Evolutionary conservation across 2,329 filamentous ascomycete genomes (phyloP), one percentile per base, ranked within the genome.

Genomic region (Fusarium sp.): DNA sequence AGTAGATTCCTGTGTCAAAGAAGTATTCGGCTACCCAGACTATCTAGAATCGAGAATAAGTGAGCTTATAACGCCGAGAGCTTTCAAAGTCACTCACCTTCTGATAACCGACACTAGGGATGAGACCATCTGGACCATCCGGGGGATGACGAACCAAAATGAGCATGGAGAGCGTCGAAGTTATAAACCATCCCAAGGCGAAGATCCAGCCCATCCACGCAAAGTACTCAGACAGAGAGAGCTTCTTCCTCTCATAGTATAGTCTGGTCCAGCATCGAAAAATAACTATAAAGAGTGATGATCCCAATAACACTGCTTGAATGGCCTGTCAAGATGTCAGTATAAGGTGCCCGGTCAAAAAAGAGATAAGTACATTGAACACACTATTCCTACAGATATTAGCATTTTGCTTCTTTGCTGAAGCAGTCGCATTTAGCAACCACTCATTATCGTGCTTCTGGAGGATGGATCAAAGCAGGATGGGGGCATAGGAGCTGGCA

Each of bases 1-100:
- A 61, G 45, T 61, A 70, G 1, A 70, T 56, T 4, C 66, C 67
- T 10, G 39, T 5, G 16, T 70, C 66, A 11, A 70, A 70, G 9
- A 59, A 48, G 18, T 66, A 70, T 14, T 57, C 42, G 3, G 66
- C 66, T 10, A 39, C 18, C 9, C 51, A 70, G 18, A 70, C 60
- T 7, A 16, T 37, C 67, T 70, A 21, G 11, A 16, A 9, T 38
- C 14, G 3, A 21, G 49, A 3, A 10, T 1, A 1, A 12, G 10
- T 52, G 19, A 38, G 14, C 14, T 9, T 12, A 8, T 21, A 9
- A 5, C 23, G 14, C 2, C 33, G 7, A 25, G 7, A 21, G 23
- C 19, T 52, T 27, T 37, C 23, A 16, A 4, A 27, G 4, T 12
- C 16, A 44, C 57, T 10, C 4, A 64, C 66, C 45, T 64, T 69